Evolutionary conservation across 805 yeast genomes (phyloP).

Genomic region (Metschnikowia drakensbergensis): DNA sequence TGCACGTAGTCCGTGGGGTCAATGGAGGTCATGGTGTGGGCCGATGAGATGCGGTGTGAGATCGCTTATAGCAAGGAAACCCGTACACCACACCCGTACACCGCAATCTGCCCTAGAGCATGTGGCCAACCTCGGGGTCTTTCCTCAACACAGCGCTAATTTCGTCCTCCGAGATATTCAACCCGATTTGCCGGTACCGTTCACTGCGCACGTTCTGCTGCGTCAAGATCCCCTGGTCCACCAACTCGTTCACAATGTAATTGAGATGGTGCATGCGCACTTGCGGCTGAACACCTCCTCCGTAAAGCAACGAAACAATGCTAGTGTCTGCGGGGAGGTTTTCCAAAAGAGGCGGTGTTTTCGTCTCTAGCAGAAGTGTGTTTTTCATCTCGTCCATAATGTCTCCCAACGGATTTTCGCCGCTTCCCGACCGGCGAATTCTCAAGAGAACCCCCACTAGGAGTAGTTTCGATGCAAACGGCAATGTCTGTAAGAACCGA

Average conservation of each 20-base stretch:
- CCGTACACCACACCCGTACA: slow-evolving; percentile 9
- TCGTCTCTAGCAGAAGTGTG: slow-evolving; percentile 41
- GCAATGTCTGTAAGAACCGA: slow-evolving; percentile 51
- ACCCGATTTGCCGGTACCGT: slow-evolving; percentile 57
- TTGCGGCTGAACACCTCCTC: slow-evolving; percentile 21
- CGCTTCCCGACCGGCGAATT: slow-evolving; percentile 61
- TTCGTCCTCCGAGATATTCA: slow-evolving; percentile 71
- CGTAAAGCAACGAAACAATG: slow-evolving; percentile 24
- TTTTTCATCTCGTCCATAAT: slow-evolving; percentile 71
- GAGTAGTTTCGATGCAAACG: slow-evolving; percentile 69
- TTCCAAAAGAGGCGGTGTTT: slow-evolving; percentile 17
- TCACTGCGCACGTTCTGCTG: slow-evolving; percentile 69
- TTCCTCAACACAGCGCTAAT: slow-evolving; percentile 54
- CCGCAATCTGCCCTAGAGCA: slow-evolving; percentile 8
- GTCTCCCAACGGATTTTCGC: slow-evolving; percentile 72
- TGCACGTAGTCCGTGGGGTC: slow-evolving; percentile 54
- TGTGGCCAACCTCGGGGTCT: slow-evolving; percentile 35
- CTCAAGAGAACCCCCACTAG: slow-evolving; percentile 65
- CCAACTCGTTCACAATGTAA: slow-evolving; percentile 60
- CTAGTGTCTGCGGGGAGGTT: slow-evolving; percentile 13
- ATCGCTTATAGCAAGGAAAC: too few species aligned
- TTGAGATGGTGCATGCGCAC: slow-evolving; percentile 59
- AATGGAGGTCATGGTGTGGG: slow-evolving; percentile 26
- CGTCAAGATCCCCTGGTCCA: slow-evolving; percentile 72
- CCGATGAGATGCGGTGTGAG: neutral